A percentile compares a stretch with the other conserved stretches of the same genome.
Conservation (phyloP, 192 early-diverging fungal species). For the Anaeromyces robustus region DNA sequence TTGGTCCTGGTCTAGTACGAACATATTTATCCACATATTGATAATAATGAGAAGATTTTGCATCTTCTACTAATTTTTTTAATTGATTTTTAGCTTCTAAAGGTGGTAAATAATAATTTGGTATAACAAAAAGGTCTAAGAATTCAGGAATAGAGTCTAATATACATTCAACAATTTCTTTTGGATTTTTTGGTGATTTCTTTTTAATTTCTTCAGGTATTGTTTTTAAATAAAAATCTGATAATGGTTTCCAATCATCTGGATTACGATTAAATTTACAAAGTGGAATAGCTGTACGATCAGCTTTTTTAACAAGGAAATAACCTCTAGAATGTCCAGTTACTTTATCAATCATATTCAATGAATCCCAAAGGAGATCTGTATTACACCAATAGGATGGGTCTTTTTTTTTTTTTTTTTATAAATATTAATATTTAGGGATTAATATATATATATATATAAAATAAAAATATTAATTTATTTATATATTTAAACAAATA, state of each 20-base stretch:
- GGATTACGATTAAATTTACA: constrained; percentile 9
- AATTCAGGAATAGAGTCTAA: neutral
- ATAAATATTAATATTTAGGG: neutral
- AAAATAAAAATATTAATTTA: no score
- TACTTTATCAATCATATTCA: constrained; percentile 65
- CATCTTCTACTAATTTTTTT: neutral
- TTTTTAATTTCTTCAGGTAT: neutral
- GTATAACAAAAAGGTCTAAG: neutral
- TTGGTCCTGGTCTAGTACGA: neutral
- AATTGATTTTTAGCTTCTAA: neutral
- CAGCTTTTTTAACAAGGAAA: constrained; percentile 45
- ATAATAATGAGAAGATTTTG: neutral
- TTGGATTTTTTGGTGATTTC: neutral
- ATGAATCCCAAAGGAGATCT: constrained; percentile 56
- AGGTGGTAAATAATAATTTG: neutral
- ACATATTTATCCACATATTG: neutral
- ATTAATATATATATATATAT: no score
- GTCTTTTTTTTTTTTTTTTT: no score
- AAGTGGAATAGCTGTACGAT: constrained; percentile 15
- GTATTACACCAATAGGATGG: constrained; percentile 71
- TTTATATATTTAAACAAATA: no score
- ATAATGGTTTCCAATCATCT: neutral
- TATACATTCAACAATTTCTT: neutral
- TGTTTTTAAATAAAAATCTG: neutral
- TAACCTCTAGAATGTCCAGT: constrained; percentile 75